These are phyloP conservation scores for Euphrasia arctica DNA, from an alignment of 305 asterid species.

Conservation along the genomic window DNA sequence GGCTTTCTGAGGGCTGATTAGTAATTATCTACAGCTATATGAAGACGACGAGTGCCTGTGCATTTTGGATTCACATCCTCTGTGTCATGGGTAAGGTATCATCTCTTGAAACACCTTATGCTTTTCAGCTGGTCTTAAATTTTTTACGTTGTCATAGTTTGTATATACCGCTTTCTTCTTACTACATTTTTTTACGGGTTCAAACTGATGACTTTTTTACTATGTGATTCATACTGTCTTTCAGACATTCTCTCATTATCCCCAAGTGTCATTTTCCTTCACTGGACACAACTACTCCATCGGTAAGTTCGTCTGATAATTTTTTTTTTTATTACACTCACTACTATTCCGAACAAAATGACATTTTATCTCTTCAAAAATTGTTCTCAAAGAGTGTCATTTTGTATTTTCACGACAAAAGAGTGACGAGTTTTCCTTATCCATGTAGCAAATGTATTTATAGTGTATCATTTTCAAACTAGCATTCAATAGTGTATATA, in stretches of 20 bases:
- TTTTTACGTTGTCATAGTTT: background rate
- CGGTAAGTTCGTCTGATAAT: constrained; percentile 40
- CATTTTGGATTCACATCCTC: constrained; percentile 85
- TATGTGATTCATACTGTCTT: constrained; percentile 16
- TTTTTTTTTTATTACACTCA: background rate
- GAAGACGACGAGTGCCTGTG: constrained; percentile 87
- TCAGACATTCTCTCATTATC: constrained; percentile 84
- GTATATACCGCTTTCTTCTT: background rate
- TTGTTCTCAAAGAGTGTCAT: too few species aligned
- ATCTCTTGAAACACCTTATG: constrained; percentile 30
- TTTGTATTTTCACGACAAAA: too few species aligned
- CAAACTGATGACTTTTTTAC: background rate
- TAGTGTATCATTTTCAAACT: too few species aligned
- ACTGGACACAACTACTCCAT: constrained; percentile 80
- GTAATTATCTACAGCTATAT: constrained; percentile 55
- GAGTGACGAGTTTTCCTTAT: too few species aligned
- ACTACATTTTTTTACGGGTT: background rate
- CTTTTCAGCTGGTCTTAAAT: constrained; percentile 12
- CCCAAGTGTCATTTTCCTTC: constrained; percentile 88
- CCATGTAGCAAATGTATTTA: too few species aligned
- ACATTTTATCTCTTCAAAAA: too few species aligned
- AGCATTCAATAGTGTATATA: too few species aligned
- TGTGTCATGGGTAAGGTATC: constrained; percentile 98
- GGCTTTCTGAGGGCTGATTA: constrained; percentile 29
- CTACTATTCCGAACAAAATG: too few species aligned